Percentiles rank a stretch among this genome's conserved stretches.
These are phyloP conservation scores for Mycena albidolilacea DNA, from an alignment of 768 basidiomycete genomes.

Conservation along the genomic window DNA sequence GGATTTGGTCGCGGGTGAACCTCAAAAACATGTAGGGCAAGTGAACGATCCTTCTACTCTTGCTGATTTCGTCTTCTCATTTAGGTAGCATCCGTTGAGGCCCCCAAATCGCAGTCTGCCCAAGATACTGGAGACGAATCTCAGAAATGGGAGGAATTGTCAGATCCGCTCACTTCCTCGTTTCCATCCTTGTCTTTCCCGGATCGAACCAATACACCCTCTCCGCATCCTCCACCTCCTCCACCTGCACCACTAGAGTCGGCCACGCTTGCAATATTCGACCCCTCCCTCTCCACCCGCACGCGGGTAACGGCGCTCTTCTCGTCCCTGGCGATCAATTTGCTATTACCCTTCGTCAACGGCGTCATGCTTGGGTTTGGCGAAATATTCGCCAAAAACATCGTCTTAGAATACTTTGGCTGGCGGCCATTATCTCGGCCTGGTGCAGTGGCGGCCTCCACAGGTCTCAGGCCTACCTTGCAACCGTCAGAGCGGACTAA, in stretches of 20 bases:
- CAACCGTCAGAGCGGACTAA: slow-evolving; percentile 22
- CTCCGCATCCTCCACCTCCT: slow-evolving; percentile 49
- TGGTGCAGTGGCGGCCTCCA: slow-evolving; percentile 55
- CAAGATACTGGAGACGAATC: slow-evolving; percentile 60
- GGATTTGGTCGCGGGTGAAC: slow-evolving; percentile 58
- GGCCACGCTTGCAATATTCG: slow-evolving; percentile 80
- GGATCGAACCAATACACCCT: slow-evolving; percentile 69
- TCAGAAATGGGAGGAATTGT: slow-evolving; percentile 84
- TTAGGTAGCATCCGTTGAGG: slow-evolving; percentile 39
- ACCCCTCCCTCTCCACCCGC: slow-evolving; percentile 73
- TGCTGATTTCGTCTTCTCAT: slow-evolving; percentile 15
- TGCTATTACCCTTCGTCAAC: slow-evolving; percentile 91
- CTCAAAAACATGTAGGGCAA: slow-evolving; percentile 48
- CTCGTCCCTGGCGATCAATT: slow-evolving; percentile 86
- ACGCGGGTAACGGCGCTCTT: slow-evolving; percentile 79
- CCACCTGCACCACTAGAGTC: slow-evolving; percentile 48
- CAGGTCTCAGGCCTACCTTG: slow-evolving; percentile 47
- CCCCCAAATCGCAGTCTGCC: slow-evolving; percentile 46
- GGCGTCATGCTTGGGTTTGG: slow-evolving; percentile 98
- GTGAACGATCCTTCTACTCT: neutral
- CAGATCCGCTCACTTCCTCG: slow-evolving; percentile 72
- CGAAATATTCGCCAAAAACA: slow-evolving; percentile 90
- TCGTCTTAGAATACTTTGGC: slow-evolving; percentile 71
- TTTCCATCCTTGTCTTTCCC: slow-evolving; percentile 88
- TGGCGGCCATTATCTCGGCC: slow-evolving; percentile 55